Conservation (phyloP, 2,329 filamentous ascomycete genomes). For the Nigrospora osmanthi region DNA sequence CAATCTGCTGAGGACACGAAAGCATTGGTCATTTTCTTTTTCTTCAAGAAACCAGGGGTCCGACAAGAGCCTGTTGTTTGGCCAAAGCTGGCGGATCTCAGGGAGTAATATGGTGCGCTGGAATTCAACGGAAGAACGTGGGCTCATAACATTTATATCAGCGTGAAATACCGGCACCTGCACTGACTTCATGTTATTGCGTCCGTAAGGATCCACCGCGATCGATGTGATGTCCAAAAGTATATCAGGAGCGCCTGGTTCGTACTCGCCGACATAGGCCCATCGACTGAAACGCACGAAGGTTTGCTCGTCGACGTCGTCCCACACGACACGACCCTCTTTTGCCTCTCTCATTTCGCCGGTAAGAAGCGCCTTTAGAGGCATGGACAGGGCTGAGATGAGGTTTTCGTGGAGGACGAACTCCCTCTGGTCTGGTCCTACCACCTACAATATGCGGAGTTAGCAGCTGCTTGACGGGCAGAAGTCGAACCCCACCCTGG, state of each 20-base stretch:
- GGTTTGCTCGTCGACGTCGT: conserved; percentile 7
- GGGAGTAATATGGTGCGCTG: no score
- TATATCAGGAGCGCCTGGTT: conserved; percentile 3
- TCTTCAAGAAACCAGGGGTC: no score
- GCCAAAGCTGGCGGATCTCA: no score
- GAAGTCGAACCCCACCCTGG: no score
- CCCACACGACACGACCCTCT: conserved; percentile 5
- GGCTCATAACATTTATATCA: no score
- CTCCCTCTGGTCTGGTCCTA: background rate
- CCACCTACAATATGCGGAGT: background rate
- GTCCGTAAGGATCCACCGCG: background rate
- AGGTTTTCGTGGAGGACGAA: background rate
- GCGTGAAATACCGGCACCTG: no score
- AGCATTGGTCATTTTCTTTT: no score
- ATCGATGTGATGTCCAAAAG: background rate
- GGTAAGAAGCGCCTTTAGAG: conserved; percentile 4
- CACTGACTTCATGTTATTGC: no score
- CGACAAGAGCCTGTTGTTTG: no score
- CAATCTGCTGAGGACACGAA: no score
- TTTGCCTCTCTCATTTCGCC: conserved; percentile 6
- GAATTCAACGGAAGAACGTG: no score
- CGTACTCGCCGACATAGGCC: conserved; percentile 7
- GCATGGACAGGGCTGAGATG: conserved; percentile 3
- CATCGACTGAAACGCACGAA: conserved; percentile 7
- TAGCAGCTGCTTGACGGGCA: no score